Evolutionary conservation across 2,329 filamentous ascomycete species (phyloP), one percentile per base, ranked within the genome.

Genomic region (Neurospora sp.): DNA sequence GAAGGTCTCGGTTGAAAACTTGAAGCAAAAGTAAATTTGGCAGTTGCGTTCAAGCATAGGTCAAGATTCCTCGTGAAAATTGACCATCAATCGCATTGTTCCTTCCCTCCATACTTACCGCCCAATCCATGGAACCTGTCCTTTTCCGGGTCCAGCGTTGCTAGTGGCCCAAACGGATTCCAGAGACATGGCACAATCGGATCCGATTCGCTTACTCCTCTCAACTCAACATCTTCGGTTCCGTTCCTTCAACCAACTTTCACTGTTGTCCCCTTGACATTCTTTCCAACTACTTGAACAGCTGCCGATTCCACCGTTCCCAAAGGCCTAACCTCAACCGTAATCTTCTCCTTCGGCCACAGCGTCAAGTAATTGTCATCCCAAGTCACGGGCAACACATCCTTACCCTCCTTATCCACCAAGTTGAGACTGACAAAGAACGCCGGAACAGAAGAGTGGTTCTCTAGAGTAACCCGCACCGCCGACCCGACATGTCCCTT

Each of bases 281-380:
- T 77, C 71, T 68, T 75, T 1, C 75, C 75, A 6, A 40, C 38
- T 10, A 75, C 68, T 17, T 70, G 40, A 15, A 75, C 71, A 5
- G 67, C 67, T 7, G 40, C 58, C 2, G 70, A 69, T 58, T 70
- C 66, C 58, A 19, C 68, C 68, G 1, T 66, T 17, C 39, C 69
- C 40, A 71, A 39, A 0, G 39, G 11, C 17, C 9, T 70, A 4
- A 69, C 73, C 3, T 17, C 69, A 67, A 86, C 23, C 9, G 76
- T 78, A 6, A 87, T 66, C 68, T 78, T 83, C 79, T 90, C 88
- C 0, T 79, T 77, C 0, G 87, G 86, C 81, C 84, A 89, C 10
- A 90, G 77, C 1, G 87, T 89, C 13, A 90, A 79, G 71, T 90
- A 90, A 71, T 90, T 90, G 72, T 90, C 87, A 0, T 83, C 84